Evolutionary conservation across 129 eudicot genomes (phyloP), one percentile per base, ranked within the genome.

Genomic region (Pseudognaphalium luteoalbum): DNA sequence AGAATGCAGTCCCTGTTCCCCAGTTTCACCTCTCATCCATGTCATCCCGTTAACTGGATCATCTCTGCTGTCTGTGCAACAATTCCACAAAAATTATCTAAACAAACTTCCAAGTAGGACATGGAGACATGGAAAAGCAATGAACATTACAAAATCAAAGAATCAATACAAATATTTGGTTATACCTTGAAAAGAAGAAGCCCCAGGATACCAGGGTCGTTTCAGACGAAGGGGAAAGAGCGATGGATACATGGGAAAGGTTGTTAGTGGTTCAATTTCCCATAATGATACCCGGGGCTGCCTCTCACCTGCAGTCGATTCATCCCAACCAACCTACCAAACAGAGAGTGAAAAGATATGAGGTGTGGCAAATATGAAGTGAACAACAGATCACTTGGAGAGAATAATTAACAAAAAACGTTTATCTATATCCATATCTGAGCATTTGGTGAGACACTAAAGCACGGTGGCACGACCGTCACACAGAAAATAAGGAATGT

Each of bases 241-340:
- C 4, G 99, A 94, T 37, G 99, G 97, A 66, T 94, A 94, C 99
- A 94, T 94, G 21, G 99, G 99, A 74, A 94, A 94, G 22, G 99
- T 91, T 57, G 99, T 94, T 81, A 94, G 74, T 42, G 99, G 99
- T 79, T 94, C 99, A 37, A 94, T 91, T 77, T 94, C 99, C 99
- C 99, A 94, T 68, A 94, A 80, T 16, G 99, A 94, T 9, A 94
- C 99, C 57, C 97, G 87, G 29, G 99, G 99, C 76, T 94, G 99
- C 82, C 99, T 89, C 85, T 94, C 97, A 50, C 99, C 99, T 9
- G 99, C 97, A 37, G 97, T 94, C 60, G 99, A 94, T 79, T 94
- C 99, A 76, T 94, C 99, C 99, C 99, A 94, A 71, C 99, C 99
- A 71, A 94, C 99, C 99, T 94, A 80, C 81, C 44, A 29, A 30